Evolutionary conservation across 495 filamentous ascomycete species (phyloP).

Genomic region (Trypethelium eluteriae): DNA sequence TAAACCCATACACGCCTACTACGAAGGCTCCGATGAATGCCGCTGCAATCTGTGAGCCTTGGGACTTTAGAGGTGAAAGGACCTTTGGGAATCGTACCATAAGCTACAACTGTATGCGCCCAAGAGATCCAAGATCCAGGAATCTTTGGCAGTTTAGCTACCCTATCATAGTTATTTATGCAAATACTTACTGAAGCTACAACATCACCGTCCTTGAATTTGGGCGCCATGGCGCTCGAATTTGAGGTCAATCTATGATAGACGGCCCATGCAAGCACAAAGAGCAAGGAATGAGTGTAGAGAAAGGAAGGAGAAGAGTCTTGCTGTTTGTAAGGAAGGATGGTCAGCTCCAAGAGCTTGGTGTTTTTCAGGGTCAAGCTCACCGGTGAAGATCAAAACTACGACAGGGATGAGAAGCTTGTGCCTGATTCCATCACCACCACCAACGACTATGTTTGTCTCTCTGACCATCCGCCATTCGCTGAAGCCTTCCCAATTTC

Average conservation of each 20-base stretch:
- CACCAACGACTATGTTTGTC: neutral
- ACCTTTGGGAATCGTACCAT: constrained; percentile 41
- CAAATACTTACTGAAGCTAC: constrained; percentile 56
- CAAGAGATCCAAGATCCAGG: constrained; percentile 90
- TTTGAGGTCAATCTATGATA: constrained; percentile 19
- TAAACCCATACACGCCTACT: constrained; percentile 55
- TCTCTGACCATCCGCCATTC: neutral
- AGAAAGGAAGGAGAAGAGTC: constrained; percentile 29
- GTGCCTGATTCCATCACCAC: neutral
- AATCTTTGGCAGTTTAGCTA: constrained; percentile 42
- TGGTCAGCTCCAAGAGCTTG: neutral
- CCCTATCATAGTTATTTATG: neutral
- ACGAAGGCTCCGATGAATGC: constrained; percentile 88
- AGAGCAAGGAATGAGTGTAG: constrained; percentile 37
- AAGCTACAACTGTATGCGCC: constrained; percentile 77
- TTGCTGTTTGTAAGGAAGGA: neutral
- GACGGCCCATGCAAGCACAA: constrained; percentile 16
- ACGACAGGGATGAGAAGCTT: constrained; percentile 6
- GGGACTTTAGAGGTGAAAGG: constrained; percentile 2
- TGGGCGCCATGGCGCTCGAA: constrained; percentile 57
- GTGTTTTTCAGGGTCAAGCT: neutral
- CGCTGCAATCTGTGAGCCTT: constrained; percentile 37
- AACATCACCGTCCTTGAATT: constrained; percentile 82
- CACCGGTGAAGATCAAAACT: neutral
- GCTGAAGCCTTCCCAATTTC: neutral